Percentiles rank a stretch among this genome's conserved stretches.
phyloP scores from a whole-genome alignment of 495 filamentous ascomycete species.

The Xanthoparmelia taractica region DNA sequence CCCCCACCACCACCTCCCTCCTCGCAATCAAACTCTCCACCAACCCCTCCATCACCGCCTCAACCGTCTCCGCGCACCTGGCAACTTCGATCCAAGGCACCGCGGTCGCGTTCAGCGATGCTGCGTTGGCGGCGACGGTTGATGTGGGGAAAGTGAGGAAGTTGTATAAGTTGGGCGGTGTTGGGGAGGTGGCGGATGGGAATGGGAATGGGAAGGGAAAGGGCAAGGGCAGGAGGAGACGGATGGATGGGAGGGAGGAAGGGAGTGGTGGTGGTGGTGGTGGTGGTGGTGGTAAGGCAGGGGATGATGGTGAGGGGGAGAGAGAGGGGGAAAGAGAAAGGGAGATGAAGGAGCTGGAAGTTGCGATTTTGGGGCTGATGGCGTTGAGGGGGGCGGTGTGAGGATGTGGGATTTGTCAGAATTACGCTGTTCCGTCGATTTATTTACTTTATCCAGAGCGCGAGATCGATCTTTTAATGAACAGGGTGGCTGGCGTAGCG shows the following conservation, averaged over 20 bases:
- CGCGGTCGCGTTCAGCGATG: conserved; percentile 56
- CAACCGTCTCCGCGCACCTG: conserved; percentile 24
- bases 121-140: conserved; percentile 44
- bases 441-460: too few species aligned
- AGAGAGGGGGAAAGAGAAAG: conserved; percentile 27
- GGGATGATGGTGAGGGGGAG: background rate
- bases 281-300: background rate
- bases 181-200: background rate
- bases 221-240: conserved; percentile 10
- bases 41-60: conserved; percentile 17
- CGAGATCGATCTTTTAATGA: too few species aligned
- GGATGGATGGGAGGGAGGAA: conserved; percentile 15
- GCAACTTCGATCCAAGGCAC: conserved; percentile 49
- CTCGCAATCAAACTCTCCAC: conserved; percentile 66
- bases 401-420: background rate
- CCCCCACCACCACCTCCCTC: conserved; percentile 57
- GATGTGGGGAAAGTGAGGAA: conserved; percentile 70
- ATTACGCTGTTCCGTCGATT: too few species aligned
- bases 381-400: conserved; percentile 55
- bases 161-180: conserved; percentile 59
- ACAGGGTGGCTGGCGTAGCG: too few species aligned
- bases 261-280: conserved; percentile 19
- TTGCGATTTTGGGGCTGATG: conserved; percentile 59
- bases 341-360: conserved; percentile 49
- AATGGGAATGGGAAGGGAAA: too few species aligned